phyloP scores from a whole-genome alignment of 2,329 filamentous ascomycete species.

The Fusarium dimerum region DNA sequence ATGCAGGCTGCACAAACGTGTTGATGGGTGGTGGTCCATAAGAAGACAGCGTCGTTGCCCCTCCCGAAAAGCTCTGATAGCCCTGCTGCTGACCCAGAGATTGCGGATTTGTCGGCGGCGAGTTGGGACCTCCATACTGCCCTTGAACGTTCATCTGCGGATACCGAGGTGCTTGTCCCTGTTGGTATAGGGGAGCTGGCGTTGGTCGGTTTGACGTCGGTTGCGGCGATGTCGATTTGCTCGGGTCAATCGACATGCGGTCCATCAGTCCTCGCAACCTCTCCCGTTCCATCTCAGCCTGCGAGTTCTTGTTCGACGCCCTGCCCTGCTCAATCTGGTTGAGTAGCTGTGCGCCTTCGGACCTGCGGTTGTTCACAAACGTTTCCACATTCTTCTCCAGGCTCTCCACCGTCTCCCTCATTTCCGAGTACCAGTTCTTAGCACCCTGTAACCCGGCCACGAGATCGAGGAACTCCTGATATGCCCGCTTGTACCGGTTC shows the following conservation, averaged over 20 bases:
- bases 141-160: conserved; percentile 55
- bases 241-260: conserved; percentile 83
- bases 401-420: conserved; percentile 91
- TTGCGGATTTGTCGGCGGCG: conserved; percentile 48
- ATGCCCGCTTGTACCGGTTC: conserved; percentile 85
- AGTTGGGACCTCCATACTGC: conserved; percentile 57
- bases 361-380: conserved; percentile 91
- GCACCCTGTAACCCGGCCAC: conserved; percentile 83
- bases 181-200: conserved; percentile 17
- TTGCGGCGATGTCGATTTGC: conserved; percentile 32
- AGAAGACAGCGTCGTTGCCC: conserved; percentile 23
- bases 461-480: conserved; percentile 90
- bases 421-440: conserved; percentile 91
- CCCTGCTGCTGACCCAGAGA: conserved; percentile 41
- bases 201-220: conserved; percentile 45
- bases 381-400: conserved; percentile 94
- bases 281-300: conserved; percentile 84
- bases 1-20: conserved; percentile 52
- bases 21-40: conserved; percentile 41
- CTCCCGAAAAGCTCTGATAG: conserved; percentile 43
- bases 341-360: conserved; percentile 87
- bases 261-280: conserved; percentile 90
- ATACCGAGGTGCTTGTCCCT: conserved; percentile 48
- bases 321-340: conserved; percentile 83
- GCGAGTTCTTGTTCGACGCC: conserved; percentile 56